phyloP scores from a whole-genome alignment of 176 grass and related monocot species.

The Echinochloa phyllopogon region DNA sequence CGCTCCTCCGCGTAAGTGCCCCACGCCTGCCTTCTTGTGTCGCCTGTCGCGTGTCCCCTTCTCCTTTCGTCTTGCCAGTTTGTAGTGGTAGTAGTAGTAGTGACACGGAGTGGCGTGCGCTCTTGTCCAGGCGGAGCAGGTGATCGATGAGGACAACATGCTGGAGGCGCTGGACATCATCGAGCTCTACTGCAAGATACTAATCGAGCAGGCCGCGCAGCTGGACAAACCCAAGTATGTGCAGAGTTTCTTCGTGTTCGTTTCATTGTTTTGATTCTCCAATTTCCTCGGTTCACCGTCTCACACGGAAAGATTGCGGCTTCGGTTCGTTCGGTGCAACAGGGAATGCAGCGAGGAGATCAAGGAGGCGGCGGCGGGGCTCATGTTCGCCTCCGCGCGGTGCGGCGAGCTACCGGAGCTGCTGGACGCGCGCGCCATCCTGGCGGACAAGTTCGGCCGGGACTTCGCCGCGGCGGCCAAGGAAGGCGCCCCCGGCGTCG shows the following conservation, averaged over 20 bases:
- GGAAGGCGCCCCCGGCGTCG: slow-evolving; percentile 48
- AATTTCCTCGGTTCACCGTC: neutral
- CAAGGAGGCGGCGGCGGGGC: slow-evolving; percentile 53
- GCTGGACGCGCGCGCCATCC: slow-evolving; percentile 52
- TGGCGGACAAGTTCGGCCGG: slow-evolving; percentile 60
- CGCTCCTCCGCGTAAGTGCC: slow-evolving; percentile 42
- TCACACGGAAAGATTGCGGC: neutral
- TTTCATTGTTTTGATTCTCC: neutral
- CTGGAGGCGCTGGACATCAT: slow-evolving; percentile 50
- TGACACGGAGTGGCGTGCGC: neutral
- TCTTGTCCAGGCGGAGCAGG: slow-evolving; percentile 45
- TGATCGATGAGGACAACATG: slow-evolving; percentile 55
- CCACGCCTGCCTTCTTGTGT: too few species aligned
- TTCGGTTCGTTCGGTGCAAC: neutral
- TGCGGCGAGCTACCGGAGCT: slow-evolving; percentile 68
- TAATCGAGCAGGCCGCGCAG: slow-evolving; percentile 38
- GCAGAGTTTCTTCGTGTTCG: too few species aligned
- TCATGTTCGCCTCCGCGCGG: slow-evolving; percentile 55
- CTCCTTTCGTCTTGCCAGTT: neutral
- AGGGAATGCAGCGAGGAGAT: slow-evolving; percentile 56
- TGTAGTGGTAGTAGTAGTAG: neutral
- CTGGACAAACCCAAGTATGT: slow-evolving; percentile 51
- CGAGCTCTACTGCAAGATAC: slow-evolving; percentile 53
- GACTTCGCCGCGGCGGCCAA: slow-evolving; percentile 48
- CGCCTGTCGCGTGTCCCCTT: neutral